Evolutionary conservation across 306 rosid genomes (phyloP).

Genomic region (Sicyos baderoa): DNA sequence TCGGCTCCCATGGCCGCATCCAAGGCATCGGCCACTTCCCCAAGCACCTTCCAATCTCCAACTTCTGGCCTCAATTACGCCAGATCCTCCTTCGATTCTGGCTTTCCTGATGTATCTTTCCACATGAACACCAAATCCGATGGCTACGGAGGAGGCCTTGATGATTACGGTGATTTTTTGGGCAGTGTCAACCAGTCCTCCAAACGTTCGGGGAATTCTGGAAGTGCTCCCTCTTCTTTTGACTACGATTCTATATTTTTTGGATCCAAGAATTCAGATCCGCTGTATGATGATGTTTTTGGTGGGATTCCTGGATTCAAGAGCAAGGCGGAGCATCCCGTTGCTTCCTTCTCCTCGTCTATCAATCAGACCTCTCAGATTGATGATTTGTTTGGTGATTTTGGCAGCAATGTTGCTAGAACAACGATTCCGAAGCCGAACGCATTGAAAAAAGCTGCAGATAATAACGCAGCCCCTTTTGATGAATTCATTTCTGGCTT

Average conservation of each 20-base stretch:
- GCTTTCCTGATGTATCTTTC: slow-evolving; percentile 29
- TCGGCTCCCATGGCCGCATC: slow-evolving; percentile 79
- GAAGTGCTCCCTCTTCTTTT: slow-evolving; percentile 26
- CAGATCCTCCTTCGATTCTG: slow-evolving; percentile 32
- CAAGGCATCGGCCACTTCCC: slow-evolving; percentile 28
- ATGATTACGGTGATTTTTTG: slow-evolving; percentile 36
- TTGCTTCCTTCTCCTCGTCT: slow-evolving; percentile 32
- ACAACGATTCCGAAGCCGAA: slow-evolving; percentile 20
- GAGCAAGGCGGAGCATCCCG: slow-evolving; percentile 27
- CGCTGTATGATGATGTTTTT: slow-evolving; percentile 54
- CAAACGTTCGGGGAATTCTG: slow-evolving; percentile 23
- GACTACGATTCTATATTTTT: slow-evolving; percentile 49
- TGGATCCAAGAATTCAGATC: slow-evolving; percentile 35
- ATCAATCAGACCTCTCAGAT: slow-evolving; percentile 32
- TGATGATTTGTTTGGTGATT: slow-evolving; percentile 48
- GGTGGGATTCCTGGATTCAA: slow-evolving; percentile 46
- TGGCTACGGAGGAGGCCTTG: slow-evolving; percentile 32
- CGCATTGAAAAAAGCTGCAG: slow-evolving; percentile 6
- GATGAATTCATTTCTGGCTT: slow-evolving; percentile 76
- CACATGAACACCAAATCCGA: slow-evolving; percentile 22
- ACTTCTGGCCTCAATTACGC: slow-evolving; percentile 29
- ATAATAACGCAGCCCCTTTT: slow-evolving; percentile 25
- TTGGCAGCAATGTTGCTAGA: slow-evolving; percentile 32
- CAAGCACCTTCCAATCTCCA: slow-evolving; percentile 18
- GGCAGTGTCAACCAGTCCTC: slow-evolving; percentile 29